phyloP scores from a whole-genome alignment of 108 stramenopile species.

The Skeletonema menzelii region DNA sequence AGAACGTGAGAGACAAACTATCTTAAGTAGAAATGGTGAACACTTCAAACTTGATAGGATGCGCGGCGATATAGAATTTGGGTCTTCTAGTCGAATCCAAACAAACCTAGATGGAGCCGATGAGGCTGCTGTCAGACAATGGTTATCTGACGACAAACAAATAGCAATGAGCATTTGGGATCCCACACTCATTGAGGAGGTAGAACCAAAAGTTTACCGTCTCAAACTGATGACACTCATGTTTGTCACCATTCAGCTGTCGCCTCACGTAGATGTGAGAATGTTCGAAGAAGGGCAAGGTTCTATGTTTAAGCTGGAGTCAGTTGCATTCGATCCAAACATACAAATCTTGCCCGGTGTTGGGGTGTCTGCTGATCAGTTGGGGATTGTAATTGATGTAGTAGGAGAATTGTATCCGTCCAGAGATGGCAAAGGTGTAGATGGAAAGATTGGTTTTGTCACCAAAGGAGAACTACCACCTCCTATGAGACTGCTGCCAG shows the following conservation, averaged over 20 bases:
- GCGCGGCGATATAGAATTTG: conserved; percentile 68
- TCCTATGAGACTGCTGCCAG: conserved; percentile 67
- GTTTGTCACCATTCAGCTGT: conserved; percentile 77
- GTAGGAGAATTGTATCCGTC: conserved; percentile 70
- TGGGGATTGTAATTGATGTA: conserved; percentile 78
- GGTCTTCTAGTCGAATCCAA: conserved; percentile 58
- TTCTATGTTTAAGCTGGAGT: conserved; percentile 66
- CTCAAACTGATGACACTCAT: conserved; percentile 77
- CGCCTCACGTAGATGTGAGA: conserved; percentile 71
- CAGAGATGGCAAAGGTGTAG: conserved; percentile 62
- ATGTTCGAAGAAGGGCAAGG: conserved; percentile 62
- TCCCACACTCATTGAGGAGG: conserved; percentile 52
- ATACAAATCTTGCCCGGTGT: conserved; percentile 72
- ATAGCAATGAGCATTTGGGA: conserved; percentile 81
- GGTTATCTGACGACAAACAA: conserved; percentile 64
- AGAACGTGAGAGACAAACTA: conserved; percentile 50
- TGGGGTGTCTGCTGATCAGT: conserved; percentile 43
- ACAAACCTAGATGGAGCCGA: conserved; percentile 52
- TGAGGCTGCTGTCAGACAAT: conserved; percentile 41
- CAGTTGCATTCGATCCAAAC: conserved; percentile 76
- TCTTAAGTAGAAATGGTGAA: conserved; percentile 66
- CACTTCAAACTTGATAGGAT: conserved; percentile 67
- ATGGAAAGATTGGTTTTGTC: conserved; percentile 73
- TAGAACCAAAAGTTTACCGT: conserved; percentile 57
- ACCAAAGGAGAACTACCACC: conserved; percentile 64